Percentiles rank a stretch among this genome's conserved stretches.
These are phyloP conservation scores for Thyridium curvatum DNA, from an alignment of 2,329 filamentous ascomycete genomes.

Conservation along the genomic window DNA sequence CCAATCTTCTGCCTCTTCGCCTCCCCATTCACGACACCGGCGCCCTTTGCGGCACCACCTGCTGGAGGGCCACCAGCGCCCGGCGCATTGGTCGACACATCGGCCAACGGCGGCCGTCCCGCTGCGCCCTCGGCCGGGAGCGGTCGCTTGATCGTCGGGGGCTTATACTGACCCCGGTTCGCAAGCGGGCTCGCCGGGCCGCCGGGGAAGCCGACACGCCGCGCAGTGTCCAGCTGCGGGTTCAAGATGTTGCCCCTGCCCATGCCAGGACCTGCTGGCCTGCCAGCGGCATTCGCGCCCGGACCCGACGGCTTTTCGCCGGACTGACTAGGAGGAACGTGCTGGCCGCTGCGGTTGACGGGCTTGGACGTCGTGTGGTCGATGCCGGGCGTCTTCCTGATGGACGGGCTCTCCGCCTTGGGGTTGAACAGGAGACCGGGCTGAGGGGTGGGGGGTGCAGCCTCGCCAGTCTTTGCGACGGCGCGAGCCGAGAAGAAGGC, in stretches of 20 bases:
- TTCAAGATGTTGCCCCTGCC: slow-evolving; percentile 38
- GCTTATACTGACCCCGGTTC: slow-evolving; percentile 53
- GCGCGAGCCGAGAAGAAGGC: slow-evolving; percentile 69
- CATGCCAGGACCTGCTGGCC: slow-evolving; percentile 5
- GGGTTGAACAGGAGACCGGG: slow-evolving; percentile 61
- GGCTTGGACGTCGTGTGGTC: slow-evolving; percentile 76
- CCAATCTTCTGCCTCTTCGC: slow-evolving; percentile 45
- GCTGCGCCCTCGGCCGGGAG: slow-evolving; percentile 20
- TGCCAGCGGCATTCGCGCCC: neutral
- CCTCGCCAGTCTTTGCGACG: slow-evolving; percentile 49
- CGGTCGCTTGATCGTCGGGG: slow-evolving; percentile 52
- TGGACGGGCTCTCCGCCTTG: slow-evolving; percentile 72
- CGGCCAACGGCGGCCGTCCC: slow-evolving; percentile 39
- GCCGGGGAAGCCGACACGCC: slow-evolving; percentile 54
- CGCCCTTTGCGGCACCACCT: slow-evolving; percentile 12
- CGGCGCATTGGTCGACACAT: slow-evolving; percentile 26
- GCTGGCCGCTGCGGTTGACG: slow-evolving; percentile 50
- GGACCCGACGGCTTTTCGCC: slow-evolving; percentile 12
- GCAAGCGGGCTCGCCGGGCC: slow-evolving; percentile 48
- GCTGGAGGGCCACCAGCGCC: slow-evolving; percentile 7
- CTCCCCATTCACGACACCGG: slow-evolving; percentile 25
- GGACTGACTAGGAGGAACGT: slow-evolving; percentile 35
- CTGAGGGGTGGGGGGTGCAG: slow-evolving; percentile 32
- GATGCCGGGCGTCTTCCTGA: slow-evolving; percentile 81
- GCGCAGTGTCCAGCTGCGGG: slow-evolving; percentile 44